phyloP scores from a whole-genome alignment of 345 rosid genomes.

The Eucalyptus marginata region DNA sequence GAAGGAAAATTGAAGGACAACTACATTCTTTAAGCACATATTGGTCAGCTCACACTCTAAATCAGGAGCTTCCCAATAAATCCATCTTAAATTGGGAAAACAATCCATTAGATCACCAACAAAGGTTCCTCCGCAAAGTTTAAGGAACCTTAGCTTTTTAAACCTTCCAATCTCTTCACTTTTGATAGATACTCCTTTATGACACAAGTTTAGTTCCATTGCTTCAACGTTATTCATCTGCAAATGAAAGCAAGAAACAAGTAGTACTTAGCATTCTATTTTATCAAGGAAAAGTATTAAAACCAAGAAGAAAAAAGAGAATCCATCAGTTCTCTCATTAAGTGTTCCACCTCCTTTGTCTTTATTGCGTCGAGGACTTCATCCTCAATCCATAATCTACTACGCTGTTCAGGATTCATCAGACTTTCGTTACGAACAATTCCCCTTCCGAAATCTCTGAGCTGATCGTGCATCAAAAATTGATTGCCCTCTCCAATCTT shows the following conservation, averaged over 20 bases:
- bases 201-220: background rate
- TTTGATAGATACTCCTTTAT: background rate
- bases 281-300: background rate
- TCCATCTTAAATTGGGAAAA: background rate
- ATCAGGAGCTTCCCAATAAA: too few species aligned
- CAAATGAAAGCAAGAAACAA: background rate
- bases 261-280: background rate
- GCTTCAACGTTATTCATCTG: background rate
- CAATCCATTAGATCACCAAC: background rate
- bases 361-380: fast-evolving
- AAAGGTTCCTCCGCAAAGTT: background rate
- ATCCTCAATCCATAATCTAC: background rate
- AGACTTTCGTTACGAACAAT: background rate
- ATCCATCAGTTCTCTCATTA: background rate
- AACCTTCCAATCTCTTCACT: background rate
- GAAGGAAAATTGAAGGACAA: too few species aligned
- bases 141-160: background rate
- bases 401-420: background rate
- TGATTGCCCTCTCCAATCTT: background rate
- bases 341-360: background rate
- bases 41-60: fast-evolving
- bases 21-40: too few species aligned
- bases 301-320: background rate
- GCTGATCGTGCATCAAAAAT: background rate
- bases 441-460: background rate